These are phyloP conservation scores for Forsythia suspensa DNA, from an alignment of 257 asterid species.

Conservation along the genomic window DNA sequence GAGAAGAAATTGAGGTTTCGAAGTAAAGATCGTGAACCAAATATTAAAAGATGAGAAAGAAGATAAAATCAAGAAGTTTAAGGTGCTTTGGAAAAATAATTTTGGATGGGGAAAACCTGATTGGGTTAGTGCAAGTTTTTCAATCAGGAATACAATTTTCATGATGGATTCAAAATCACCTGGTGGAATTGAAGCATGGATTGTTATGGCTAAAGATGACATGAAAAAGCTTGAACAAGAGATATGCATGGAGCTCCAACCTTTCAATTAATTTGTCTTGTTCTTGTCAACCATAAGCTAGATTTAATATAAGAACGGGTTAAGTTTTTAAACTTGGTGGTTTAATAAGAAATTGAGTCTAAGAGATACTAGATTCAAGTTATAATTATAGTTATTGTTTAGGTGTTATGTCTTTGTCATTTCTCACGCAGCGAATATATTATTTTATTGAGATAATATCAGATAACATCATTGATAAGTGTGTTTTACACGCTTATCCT, in stretches of 20 bases:
- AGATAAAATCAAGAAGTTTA: no score
- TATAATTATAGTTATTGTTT: no score
- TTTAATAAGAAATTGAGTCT: neutral
- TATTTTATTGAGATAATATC: no score
- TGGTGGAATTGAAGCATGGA: constrained; percentile 53
- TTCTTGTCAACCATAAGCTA: neutral
- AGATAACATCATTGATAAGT: no score
- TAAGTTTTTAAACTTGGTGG: neutral
- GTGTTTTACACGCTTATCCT: no score
- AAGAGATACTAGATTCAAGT: no score
- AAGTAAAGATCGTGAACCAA: no score
- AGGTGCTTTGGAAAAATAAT: neutral
- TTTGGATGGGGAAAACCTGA: constrained; percentile 70
- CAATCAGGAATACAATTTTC: constrained; percentile 14
- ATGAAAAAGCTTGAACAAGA: constrained; percentile 27
- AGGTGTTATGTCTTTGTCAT: no score
- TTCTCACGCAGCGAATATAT: no score
- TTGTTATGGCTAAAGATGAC: constrained; percentile 36
- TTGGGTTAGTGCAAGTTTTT: constrained; percentile 36
- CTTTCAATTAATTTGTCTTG: neutral
- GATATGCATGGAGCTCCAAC: neutral
- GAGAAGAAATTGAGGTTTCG: no score
- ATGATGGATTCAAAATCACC: constrained; percentile 25
- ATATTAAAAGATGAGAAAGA: no score
- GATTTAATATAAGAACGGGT: neutral